phyloP scores from a whole-genome alignment of 1,284 basidiomycete species.

The Irpex lacteus region DNA sequence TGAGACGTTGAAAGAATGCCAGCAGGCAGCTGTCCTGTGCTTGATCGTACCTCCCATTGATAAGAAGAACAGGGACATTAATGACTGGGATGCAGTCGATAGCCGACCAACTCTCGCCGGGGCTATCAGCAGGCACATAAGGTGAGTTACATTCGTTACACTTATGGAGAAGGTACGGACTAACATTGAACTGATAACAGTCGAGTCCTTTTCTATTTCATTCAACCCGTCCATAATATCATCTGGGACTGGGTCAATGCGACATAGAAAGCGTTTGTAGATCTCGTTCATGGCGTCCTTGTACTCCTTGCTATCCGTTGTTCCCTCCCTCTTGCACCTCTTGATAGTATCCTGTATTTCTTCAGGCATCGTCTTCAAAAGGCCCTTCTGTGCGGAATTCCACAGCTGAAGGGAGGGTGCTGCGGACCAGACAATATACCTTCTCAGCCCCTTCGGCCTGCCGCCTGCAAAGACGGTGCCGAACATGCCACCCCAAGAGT shows the following conservation, averaged over 20 bases:
- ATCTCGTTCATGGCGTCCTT: constrained; percentile 41
- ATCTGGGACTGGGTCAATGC: constrained; percentile 43
- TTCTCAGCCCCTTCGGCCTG: constrained; percentile 25
- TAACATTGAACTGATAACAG: constrained; percentile 27
- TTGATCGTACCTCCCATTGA: constrained; percentile 25
- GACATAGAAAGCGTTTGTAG: constrained; percentile 43
- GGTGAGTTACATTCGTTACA: not conserved
- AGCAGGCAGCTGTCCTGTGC: constrained; percentile 23
- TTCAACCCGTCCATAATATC: constrained; percentile 26
- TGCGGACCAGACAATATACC: constrained; percentile 24
- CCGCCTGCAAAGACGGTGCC: constrained; percentile 17
- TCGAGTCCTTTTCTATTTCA: constrained; percentile 39
- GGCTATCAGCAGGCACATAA: not conserved
- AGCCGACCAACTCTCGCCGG: constrained; percentile 22
- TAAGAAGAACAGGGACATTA: constrained; percentile 24
- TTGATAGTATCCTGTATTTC: constrained; percentile 40
- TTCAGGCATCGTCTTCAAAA: constrained; percentile 32
- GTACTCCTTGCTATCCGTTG: constrained; percentile 44
- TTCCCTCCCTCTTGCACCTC: constrained; percentile 47
- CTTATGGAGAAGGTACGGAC: too few species aligned
- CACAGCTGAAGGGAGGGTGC: constrained; percentile 20
- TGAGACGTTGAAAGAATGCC: constrained; percentile 22
- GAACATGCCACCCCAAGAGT: constrained; percentile 33
- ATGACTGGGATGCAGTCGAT: constrained; percentile 24
- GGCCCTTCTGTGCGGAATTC: not conserved